phyloP scores from a whole-genome alignment of 306 rosid genomes.

The Quillaja saponaria region DNA sequence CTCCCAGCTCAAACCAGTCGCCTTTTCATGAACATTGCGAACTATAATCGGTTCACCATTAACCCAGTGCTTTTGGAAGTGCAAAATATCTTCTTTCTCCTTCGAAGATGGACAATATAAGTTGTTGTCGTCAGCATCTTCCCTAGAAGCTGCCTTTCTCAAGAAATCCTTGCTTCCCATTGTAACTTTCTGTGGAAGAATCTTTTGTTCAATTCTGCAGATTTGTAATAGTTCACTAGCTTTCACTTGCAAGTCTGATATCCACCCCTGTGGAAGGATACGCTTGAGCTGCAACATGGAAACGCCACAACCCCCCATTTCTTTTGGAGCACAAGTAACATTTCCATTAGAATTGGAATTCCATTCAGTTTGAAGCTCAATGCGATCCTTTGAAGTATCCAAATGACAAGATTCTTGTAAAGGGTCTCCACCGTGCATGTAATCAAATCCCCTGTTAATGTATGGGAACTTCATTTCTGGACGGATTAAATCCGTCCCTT shows the following conservation, averaged over 20 bases:
- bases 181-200: constrained; percentile 31
- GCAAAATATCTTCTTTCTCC: constrained; percentile 38
- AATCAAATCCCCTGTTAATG: constrained; percentile 60
- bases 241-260: constrained; percentile 53
- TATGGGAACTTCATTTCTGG: constrained; percentile 58
- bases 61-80: constrained; percentile 64
- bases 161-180: constrained; percentile 27
- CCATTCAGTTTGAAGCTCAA: constrained; percentile 45
- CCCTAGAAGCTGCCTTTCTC: constrained; percentile 56
- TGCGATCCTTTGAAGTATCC: constrained; percentile 33
- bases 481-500: constrained; percentile 48
- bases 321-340: constrained; percentile 60
- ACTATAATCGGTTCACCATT: constrained; percentile 75
- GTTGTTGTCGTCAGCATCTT: constrained; percentile 43
- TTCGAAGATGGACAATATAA: constrained; percentile 53
- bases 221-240: constrained; percentile 37
- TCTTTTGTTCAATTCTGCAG: constrained; percentile 20
- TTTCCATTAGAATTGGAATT: constrained; percentile 49
- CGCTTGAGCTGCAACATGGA: constrained; percentile 58
- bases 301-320: constrained; percentile 66
- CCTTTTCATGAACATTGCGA: constrained; percentile 62
- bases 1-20: constrained; percentile 90
- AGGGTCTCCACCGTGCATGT: constrained; percentile 80
- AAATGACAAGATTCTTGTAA: constrained; percentile 32
- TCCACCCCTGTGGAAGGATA: constrained; percentile 65